These are phyloP conservation scores for Grosmannia penicillata DNA, from an alignment of 2,329 filamentous ascomycete species.

Conservation along the genomic window DNA sequence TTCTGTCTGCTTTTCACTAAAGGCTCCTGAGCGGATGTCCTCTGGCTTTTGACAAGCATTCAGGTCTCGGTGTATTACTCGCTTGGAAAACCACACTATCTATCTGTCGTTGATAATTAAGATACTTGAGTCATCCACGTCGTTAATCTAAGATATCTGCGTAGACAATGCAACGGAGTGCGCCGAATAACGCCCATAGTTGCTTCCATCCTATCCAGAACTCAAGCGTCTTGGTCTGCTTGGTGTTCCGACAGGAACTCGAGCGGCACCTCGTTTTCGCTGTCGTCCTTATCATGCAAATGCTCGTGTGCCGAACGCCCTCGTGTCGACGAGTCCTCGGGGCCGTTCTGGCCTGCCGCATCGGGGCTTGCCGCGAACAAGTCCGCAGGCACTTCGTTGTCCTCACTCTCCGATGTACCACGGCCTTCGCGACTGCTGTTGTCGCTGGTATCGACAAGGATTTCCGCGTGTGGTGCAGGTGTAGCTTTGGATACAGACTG, in stretches of 20 bases:
- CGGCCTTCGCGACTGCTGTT: slow-evolving; percentile 5
- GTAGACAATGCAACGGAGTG: no score
- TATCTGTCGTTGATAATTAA: no score
- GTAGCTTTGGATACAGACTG: slow-evolving; percentile 14
- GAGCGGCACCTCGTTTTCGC: slow-evolving; percentile 33
- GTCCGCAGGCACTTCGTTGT: slow-evolving; percentile 28
- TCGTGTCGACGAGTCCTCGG: slow-evolving; percentile 15
- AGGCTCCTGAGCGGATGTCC: no score
- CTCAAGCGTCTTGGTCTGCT: slow-evolving; percentile 6
- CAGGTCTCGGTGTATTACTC: no score
- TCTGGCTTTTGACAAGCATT: no score
- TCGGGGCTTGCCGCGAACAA: slow-evolving; percentile 23
- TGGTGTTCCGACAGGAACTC: slow-evolving; percentile 36
- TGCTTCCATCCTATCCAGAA: no score
- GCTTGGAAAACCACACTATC: no score
- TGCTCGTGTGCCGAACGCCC: neutral
- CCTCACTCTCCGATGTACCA: slow-evolving; percentile 16
- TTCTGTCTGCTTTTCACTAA: no score
- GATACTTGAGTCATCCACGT: no score
- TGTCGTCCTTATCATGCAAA: slow-evolving; percentile 16
- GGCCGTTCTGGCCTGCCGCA: slow-evolving; percentile 15
- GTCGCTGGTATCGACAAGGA: slow-evolving; percentile 2
- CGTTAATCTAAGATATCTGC: no score
- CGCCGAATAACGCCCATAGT: no score
- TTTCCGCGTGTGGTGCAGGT: slow-evolving; percentile 9